Base-by-base conservation (phyloP, 192 early-diverging fungal species). In the Blastocladiella britannica region DNA sequence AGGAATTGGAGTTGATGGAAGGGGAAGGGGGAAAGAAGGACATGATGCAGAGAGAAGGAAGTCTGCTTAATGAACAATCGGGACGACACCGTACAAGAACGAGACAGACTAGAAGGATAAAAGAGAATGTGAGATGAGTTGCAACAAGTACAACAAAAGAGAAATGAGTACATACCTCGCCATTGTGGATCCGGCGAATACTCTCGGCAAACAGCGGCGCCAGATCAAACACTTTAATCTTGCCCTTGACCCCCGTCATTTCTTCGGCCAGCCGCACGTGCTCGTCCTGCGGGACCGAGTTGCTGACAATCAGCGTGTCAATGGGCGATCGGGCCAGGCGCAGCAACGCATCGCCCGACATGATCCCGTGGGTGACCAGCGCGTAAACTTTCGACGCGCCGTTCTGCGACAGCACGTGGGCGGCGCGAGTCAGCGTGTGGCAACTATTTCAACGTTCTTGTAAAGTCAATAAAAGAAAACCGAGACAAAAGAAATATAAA, bases 381-480 rank as follows among this genome's bases (percentile, higher is more conserved):
- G 90, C 93, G 60, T 87, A 92, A 62, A 97, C 82, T 65, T 87
- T 87, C 26, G 79, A 74, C 2, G 93, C 91, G 18, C 93, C 93
- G 58, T 87, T 82, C 52, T 84, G 77, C 65, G 78, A 73, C 20
- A 97, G 72, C 15, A 90, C 74, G 61, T 89, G 79, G 55, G 93
- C 89, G 0, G 93, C 93, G 47, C 80, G 75, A 29, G 81, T 82
- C 55, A 97, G 72, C 4, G 93, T 97, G 62, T 77, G 78, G 30
- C 79, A n/a, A n/a, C n/a, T n/a, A n/a, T n/a, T n/a, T n/a, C n/a
- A n/a, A n/a, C n/a, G n/a, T n/a, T n/a, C n/a, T n/a, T n/a, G n/a
- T n/a, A n/a, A n/a, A n/a, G n/a, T n/a, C n/a, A n/a, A n/a, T n/a
- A n/a, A n/a, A n/a, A n/a, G n/a, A n/a, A n/a, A n/a, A n/a, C n/a